Evolutionary conservation across 2,329 filamentous ascomycete species (phyloP).

Genomic region (Botrytis deweyae): DNA sequence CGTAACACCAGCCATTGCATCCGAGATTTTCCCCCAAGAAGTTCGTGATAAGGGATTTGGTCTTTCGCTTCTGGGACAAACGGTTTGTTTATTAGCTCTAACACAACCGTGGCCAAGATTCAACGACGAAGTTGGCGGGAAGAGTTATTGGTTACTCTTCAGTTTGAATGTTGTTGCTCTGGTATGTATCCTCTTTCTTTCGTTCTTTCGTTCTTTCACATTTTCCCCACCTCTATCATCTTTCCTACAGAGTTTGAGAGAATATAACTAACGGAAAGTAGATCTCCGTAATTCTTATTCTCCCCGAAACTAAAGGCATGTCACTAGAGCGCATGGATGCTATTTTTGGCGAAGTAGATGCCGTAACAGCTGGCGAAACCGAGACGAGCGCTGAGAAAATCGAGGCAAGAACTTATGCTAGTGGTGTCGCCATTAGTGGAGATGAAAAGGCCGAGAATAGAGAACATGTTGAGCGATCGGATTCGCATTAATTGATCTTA

Average conservation of each 20-base stretch:
- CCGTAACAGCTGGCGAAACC: conserved; percentile 35
- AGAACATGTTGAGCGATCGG: background rate
- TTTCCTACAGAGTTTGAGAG: too few relatives aligned
- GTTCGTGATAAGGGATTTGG: conserved; percentile 44
- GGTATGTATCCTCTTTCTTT: conserved; percentile 23
- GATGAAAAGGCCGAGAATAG: background rate
- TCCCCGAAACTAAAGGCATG: conserved; percentile 55
- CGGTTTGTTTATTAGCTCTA: conserved; percentile 42
- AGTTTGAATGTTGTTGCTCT: conserved; percentile 42
- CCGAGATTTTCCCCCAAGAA: conserved; percentile 45
- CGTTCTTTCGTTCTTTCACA: background rate
- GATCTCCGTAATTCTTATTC: conserved; percentile 50
- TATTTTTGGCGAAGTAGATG: conserved; percentile 47
- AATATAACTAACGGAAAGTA: background rate
- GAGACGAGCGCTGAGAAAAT: conserved; percentile 36
- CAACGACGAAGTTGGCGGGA: conserved; percentile 41
- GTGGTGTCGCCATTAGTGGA: background rate
- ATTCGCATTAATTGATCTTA: background rate
- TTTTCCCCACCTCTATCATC: background rate
- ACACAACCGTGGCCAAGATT: conserved; percentile 45
- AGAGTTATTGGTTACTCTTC: conserved; percentile 45
- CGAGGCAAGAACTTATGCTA: conserved; percentile 26
- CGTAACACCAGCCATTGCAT: conserved; percentile 41
- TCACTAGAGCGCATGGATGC: conserved; percentile 54
- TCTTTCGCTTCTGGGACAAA: conserved; percentile 42